phyloP scores from a whole-genome alignment of 1,139 yeast genomes.

The Candida freyschussii region DNA sequence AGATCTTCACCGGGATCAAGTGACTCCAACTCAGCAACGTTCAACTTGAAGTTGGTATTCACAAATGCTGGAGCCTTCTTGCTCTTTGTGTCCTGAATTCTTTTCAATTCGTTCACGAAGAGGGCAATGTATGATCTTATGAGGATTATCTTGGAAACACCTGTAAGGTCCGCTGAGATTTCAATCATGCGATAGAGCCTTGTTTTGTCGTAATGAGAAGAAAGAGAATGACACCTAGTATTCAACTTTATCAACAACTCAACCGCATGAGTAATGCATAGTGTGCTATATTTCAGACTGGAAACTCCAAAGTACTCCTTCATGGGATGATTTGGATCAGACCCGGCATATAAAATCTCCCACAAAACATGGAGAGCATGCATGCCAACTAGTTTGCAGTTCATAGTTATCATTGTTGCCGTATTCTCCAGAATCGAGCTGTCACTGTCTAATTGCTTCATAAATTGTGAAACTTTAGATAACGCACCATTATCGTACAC shows the following conservation, averaged over 20 bases:
- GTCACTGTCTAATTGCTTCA: too few species aligned
- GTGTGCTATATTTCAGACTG: constrained; percentile 17
- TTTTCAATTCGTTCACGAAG: constrained; percentile 13
- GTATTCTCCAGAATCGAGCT: not conserved
- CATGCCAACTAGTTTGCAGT: constrained; percentile 9
- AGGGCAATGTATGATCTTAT: constrained; percentile 16
- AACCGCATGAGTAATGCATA: constrained; percentile 19
- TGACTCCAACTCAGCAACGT: constrained; percentile 15
- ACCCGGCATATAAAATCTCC: constrained; percentile 15
- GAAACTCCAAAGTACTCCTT: constrained; percentile 13
- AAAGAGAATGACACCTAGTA: constrained; percentile 4
- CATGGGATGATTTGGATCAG: constrained; percentile 8
- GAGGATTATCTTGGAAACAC: constrained; percentile 13
- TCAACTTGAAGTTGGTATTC: constrained; percentile 2
- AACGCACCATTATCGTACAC: constrained; percentile 10
- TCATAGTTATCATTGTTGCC: constrained; percentile 2
- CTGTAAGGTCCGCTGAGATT: constrained; percentile 10
- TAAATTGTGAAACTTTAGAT: constrained; percentile 2
- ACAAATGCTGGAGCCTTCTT: constrained; percentile 1
- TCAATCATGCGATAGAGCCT: constrained; percentile 15
- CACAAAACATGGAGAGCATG: constrained; percentile 16
- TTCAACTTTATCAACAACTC: constrained; percentile 17
- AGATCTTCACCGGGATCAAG: constrained; percentile 11
- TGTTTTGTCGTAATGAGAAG: constrained; percentile 3
- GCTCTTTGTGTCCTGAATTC: constrained; percentile 2